Evolutionary conservation across 495 filamentous ascomycete genomes (phyloP), one percentile per base, ranked within the genome.

Genomic region (Staphylotrichum tortipilum): DNA sequence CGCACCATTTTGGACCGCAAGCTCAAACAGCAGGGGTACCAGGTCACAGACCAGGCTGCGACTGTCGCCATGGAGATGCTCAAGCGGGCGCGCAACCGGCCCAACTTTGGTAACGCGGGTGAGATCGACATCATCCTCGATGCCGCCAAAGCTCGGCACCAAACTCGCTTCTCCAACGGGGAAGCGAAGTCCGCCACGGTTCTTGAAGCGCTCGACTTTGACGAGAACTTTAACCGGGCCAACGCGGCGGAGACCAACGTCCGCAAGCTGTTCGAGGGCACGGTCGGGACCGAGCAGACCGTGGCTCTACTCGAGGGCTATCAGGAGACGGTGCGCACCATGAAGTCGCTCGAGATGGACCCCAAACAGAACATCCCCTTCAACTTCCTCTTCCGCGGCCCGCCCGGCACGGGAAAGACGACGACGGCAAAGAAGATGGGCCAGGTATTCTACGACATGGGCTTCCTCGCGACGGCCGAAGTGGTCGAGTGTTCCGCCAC

Each of bases 391-490:
- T 74, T 74, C 44, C 56, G 65, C 2, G 71, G 71, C 0, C 70
- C 71, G 0, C 71, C 60, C 47, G 70, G 85, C 1, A 88, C 85
- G 3, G 86, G 86, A 11, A 90, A 90, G 55, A 88, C 86, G 0
- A 81, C 74, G 0, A 86, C 83, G 0, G 86, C 86, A 0, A 64
- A 71, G 44, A 83, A 76, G 52, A 85, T 90, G 76, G n/a, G n/a
- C n/a, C n/a, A n/a, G n/a, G 67, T 90, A 0, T 89, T 78, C 58
- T 88, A 86, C 54, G 79, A 88, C 54, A 78, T 86, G 75, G 80
- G 81, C 0, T 74, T 85, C 19, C 64, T 87, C 1, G 52, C 74
- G 1, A 70, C 72, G 0, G 64, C 57, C 0, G 74, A 78, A 36
- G 79, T 85, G 0, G 56, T 81, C 0, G 80, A 84, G 42, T 72